These are phyloP conservation scores for Lobulomyces angularis DNA, from an alignment of 192 early-diverging fungal species.

Conservation along the genomic window DNA sequence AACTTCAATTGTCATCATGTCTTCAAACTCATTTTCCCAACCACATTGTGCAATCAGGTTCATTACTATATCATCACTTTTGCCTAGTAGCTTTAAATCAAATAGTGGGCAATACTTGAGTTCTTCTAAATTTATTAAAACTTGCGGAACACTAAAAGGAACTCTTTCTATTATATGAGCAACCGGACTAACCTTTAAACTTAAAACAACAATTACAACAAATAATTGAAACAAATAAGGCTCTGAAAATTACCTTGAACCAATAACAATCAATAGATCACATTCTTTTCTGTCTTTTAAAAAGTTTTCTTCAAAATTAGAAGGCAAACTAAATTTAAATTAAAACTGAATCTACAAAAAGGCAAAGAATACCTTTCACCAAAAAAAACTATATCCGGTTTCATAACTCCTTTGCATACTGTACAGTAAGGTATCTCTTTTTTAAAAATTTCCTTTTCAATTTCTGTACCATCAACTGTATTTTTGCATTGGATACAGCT, in stretches of 20 bases:
- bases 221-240: too few relatives aligned
- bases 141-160: conserved; percentile 70
- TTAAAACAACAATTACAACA: too few relatives aligned
- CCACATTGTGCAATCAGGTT: too few relatives aligned
- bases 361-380: too few relatives aligned
- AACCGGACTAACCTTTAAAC: conserved; percentile 90
- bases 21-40: too few relatives aligned
- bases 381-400: conserved; percentile 97
- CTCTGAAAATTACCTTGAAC: too few relatives aligned
- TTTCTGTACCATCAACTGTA: conserved; percentile 60
- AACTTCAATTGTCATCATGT: too few relatives aligned
- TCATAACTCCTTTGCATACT: conserved; percentile 45
- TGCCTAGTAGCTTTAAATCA: too few relatives aligned
- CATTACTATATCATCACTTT: too few relatives aligned
- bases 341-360: too few relatives aligned
- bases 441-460: conserved; percentile 61
- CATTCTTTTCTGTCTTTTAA: conserved; percentile 58
- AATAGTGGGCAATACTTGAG: too few relatives aligned
- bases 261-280: conserved; percentile 90
- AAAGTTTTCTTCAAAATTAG: conserved; percentile 62
- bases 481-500: conserved; percentile 76
- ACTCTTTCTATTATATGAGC: conserved; percentile 70
- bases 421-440: conserved; percentile 1
- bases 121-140: conserved; percentile 87
- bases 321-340: too few relatives aligned